Evolutionary conservation across 495 filamentous ascomycete genomes (phyloP), one percentile per base, ranked within the genome.

Genomic region (Echria macrotheca): DNA sequence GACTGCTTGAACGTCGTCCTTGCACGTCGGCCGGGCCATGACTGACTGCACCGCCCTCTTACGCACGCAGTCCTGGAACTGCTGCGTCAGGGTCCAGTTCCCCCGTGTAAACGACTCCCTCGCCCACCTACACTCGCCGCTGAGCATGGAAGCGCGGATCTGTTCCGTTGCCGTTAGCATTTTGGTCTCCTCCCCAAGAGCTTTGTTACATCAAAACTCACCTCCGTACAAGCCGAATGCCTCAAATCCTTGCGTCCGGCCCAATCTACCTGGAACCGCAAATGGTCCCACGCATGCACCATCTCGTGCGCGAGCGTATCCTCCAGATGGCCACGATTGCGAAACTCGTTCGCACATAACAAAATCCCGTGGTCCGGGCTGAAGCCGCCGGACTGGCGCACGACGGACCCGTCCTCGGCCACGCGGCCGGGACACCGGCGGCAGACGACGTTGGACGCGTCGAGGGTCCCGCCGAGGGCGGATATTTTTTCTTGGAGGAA

Each of bases 241-340:
- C 84, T 81, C 67, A 98, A 61, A 25, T 68, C 58, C 63, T 68
- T 71, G 55, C 87, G 77, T 47, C 83, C 82, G 4, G 69, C 67
- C 78, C 82, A 88, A 54, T 98, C 82, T 28, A 95, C 81, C 68
- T 95, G 89, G 71, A 88, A 98, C 53, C 90, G 66, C 57, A 96
- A 62, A 66, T 95, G 86, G 62, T 98, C 93, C 72, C 87, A 97
- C 7, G 90, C 91, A 71, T 98, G 93, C 45, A 98, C 84, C 85
- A 98, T 90, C 72, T 98, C 93, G 69, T 98, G 93, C 33, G 93
- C 85, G 60, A 98, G 72, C 25, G 89, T 95, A 64, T 98, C 93
- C 72, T 98, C 93, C 54, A 94, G 59, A 58, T 94, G 86, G 1
- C 80, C 75, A 38, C 79, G 73, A 58, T 85, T 79, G 38, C 79